Evolutionary conservation across 148 eudicot species (phyloP), one percentile per base, ranked within the genome.

Genomic region (Amaranthus hypochondriacus): DNA sequence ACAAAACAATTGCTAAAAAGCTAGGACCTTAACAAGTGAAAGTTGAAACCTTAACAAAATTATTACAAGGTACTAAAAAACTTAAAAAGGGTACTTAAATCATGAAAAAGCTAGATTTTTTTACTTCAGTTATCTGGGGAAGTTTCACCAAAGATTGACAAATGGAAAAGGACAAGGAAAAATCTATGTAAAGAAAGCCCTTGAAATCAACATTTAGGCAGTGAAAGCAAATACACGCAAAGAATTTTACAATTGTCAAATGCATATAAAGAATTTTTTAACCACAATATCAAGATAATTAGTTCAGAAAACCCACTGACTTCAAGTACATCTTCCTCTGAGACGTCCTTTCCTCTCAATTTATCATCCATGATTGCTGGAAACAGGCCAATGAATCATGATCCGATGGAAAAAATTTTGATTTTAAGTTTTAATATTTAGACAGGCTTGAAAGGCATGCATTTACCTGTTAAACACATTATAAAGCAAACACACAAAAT

Each of bases 351-450:
- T 78, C 98, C 98, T 21, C 80, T 75, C 87, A 92, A 72, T 84
- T 89, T 87, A 73, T 83, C 83, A 82, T 94, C 97, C 90, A 86
- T 77, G 77, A 94, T 92, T 79, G 89, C 98, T 94, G 96, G 90
- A 91, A 88, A 88, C 82, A 87, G 81, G 88, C 87, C 78, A 80
- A 77, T 75, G 85, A 76, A 82, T 81, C 80, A 83, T 86, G 74
- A 86, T 79, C 82, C 73, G 84, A 82, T 42, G 83, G 79, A 62
- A 77, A 84, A 83, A 84, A 71, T 58, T 68, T 68, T 76, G 51
- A 69, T 42, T 56, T 66, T 65, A 77, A 68, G 73, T 68, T 67
- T 78, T 76, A 85, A 81, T 84, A 83, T 73, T 79, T 67, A 76
- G 69, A 76, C 78, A 78, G 72, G 67, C 46, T 74, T 71, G 78